Conservation (phyloP, 1,284 basidiomycete species). For the Cerioporus squamosus region DNA sequence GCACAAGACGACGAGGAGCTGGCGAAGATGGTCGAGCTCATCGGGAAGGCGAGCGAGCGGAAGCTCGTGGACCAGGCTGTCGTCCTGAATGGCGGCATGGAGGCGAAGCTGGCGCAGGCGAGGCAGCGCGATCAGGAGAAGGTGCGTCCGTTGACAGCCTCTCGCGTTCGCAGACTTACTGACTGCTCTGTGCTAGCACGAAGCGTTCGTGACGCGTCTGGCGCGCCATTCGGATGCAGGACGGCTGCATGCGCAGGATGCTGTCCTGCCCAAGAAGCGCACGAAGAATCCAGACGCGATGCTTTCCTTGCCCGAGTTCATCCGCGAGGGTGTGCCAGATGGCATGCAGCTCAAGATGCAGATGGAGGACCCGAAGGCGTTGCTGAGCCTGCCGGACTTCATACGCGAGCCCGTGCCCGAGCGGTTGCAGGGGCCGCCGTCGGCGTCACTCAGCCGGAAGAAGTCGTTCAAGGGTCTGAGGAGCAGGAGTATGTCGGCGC, state of each 20-base stretch:
- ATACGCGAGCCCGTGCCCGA: slow-evolving; percentile 45
- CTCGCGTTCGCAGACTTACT: slow-evolving; percentile 11
- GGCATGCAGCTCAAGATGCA: slow-evolving; percentile 33
- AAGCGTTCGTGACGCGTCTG: slow-evolving; percentile 73
- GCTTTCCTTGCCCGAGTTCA: slow-evolving; percentile 67
- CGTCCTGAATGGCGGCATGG: slow-evolving; percentile 61
- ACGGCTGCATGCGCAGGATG: slow-evolving; percentile 75
- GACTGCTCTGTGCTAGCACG: slow-evolving; percentile 47
- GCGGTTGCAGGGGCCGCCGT: slow-evolving; percentile 23
- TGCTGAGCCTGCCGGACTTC: slow-evolving; percentile 67
- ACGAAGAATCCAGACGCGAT: slow-evolving; percentile 61
- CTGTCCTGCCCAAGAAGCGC: slow-evolving; percentile 39
- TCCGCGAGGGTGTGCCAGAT: slow-evolving; percentile 55
- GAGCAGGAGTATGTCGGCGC: slow-evolving; percentile 71
- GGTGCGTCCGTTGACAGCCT: slow-evolving; percentile 42
- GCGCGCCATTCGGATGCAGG: slow-evolving; percentile 68
- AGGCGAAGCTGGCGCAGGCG: slow-evolving; percentile 53
- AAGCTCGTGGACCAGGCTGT: slow-evolving; percentile 72
- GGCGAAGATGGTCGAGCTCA: slow-evolving; percentile 70
- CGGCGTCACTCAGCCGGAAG: slow-evolving; percentile 27
- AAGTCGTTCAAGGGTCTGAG: slow-evolving; percentile 41
- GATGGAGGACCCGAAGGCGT: slow-evolving; percentile 47
- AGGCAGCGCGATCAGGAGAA: slow-evolving; percentile 61
- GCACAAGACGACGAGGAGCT: slow-evolving; percentile 56
- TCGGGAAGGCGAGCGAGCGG: slow-evolving; percentile 73